Percentiles rank a stretch among this genome's conserved stretches.
Evolutionary conservation across 1,284 basidiomycete species (phyloP).

Genomic region (Pseudozyma flocculosa): DNA sequence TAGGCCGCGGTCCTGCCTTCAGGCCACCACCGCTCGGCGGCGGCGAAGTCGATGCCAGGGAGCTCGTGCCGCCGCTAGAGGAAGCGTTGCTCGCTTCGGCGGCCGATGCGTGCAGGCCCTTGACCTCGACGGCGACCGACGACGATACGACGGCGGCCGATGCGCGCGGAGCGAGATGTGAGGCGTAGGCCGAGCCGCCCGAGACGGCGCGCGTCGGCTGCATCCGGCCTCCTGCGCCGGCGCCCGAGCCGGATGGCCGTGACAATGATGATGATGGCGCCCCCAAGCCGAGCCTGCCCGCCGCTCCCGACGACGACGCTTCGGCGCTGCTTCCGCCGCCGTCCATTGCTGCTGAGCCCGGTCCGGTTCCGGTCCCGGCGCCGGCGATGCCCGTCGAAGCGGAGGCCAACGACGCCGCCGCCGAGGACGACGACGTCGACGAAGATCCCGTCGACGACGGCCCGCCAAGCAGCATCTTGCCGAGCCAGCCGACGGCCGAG

Average conservation of each 20-base stretch:
- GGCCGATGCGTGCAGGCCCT: conserved; percentile 35
- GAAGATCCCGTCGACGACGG: background rate
- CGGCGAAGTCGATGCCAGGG: too few relatives aligned
- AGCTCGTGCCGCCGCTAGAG: too few relatives aligned
- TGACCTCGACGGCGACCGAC: conserved; percentile 44
- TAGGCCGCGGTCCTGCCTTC: conserved; percentile 24
- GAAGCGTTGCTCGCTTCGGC: conserved; percentile 8
- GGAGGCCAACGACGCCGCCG: too few relatives aligned
- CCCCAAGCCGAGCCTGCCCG: background rate
- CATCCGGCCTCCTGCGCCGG: too few relatives aligned
- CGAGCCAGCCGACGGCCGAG: conserved; percentile 40
- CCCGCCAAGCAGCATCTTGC: conserved; percentile 36
- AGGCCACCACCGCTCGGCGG: conserved; percentile 5
- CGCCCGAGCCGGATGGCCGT: too few relatives aligned
- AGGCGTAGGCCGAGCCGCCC: conserved; percentile 6
- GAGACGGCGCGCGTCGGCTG: conserved; percentile 9
- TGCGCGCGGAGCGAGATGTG: conserved; percentile 27
- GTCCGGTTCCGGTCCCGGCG: too few relatives aligned
- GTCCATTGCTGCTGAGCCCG: too few relatives aligned
- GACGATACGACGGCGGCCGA: conserved; percentile 39
- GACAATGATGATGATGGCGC: background rate
- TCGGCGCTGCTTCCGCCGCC: background rate
- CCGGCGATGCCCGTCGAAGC: too few relatives aligned
- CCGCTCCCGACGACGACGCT: background rate
- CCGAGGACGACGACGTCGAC: too few relatives aligned